These are phyloP conservation scores for Pichia sp. DNA, from an alignment of 1,139 yeast genomes.

Conservation along the genomic window DNA sequence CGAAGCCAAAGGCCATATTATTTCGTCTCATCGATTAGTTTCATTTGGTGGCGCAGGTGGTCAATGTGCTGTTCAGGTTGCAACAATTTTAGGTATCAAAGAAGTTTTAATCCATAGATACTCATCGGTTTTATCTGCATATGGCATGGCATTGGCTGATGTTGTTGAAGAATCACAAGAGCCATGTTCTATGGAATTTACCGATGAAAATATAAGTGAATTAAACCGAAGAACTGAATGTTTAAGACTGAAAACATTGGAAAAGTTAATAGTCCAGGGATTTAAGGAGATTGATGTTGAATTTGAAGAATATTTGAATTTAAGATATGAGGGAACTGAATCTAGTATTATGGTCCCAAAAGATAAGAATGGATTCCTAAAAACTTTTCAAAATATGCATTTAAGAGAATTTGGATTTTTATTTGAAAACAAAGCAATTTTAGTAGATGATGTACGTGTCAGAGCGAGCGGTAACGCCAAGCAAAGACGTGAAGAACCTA, in stretches of 20 bases:
- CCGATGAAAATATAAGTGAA: constrained; percentile 28
- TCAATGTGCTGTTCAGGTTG: constrained; percentile 50
- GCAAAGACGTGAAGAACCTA: constrained; percentile 16
- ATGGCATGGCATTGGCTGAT: constrained; percentile 51
- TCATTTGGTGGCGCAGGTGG: constrained; percentile 58
- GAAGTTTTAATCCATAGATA: constrained; percentile 45
- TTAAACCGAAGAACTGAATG: constrained; percentile 33
- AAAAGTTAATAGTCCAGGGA: constrained; percentile 41
- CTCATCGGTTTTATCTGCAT: constrained; percentile 50
- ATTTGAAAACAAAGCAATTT: constrained; percentile 47
- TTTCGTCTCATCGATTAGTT: constrained; percentile 42
- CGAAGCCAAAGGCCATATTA: constrained; percentile 46
- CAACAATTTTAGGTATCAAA: constrained; percentile 40
- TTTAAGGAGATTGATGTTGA: constrained; percentile 29
- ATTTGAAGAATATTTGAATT: constrained; percentile 61
- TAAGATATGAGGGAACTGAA: constrained; percentile 84
- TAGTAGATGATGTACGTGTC: constrained; percentile 80
- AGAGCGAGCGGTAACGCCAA: constrained; percentile 52
- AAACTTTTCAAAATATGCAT: constrained; percentile 36
- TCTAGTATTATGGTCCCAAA: constrained; percentile 66
- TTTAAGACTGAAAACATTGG: constrained; percentile 31
- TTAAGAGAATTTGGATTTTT: constrained; percentile 66
- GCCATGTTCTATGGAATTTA: constrained; percentile 41
- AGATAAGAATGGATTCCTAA: constrained; percentile 20
- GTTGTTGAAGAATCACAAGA: constrained; percentile 61